phyloP scores from a whole-genome alignment of 2,329 filamentous ascomycete species.

The Neocatenulostroma microsporum region DNA sequence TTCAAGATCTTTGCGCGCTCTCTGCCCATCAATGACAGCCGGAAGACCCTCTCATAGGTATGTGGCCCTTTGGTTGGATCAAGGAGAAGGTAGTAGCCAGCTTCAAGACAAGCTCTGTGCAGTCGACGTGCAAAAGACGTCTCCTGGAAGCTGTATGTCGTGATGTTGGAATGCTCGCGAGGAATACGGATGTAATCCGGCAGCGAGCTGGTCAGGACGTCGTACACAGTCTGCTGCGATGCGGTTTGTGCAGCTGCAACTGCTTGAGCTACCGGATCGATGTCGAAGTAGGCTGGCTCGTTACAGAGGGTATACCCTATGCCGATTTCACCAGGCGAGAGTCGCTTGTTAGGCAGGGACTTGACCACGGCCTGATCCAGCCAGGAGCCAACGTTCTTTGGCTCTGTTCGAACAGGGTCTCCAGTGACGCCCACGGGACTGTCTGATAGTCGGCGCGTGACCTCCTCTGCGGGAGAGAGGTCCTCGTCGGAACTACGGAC shows the following conservation, averaged over 20 bases:
- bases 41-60: slow-evolving; percentile 21
- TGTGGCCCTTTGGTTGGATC: slow-evolving; percentile 35
- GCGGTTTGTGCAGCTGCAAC: too few species aligned
- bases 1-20: slow-evolving; percentile 15
- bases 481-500: slow-evolving; percentile 18
- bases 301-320: slow-evolving; percentile 22
- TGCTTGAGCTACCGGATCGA: slow-evolving; percentile 3
- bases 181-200: slow-evolving; percentile 6
- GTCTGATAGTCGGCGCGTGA: too few species aligned
- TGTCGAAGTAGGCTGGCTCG: slow-evolving; percentile 6
- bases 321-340: slow-evolving; percentile 9
- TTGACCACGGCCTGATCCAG: slow-evolving; percentile 17
- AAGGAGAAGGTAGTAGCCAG: slow-evolving; percentile 51
- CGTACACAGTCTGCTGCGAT: neutral
- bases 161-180: slow-evolving; percentile 27
- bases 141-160: slow-evolving; percentile 56
- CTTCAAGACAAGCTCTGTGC: slow-evolving; percentile 58
- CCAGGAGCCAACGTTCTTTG: slow-evolving; percentile 21
- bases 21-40: slow-evolving; percentile 17
- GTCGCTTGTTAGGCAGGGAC: slow-evolving; percentile 4
- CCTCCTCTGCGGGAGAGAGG: too few species aligned
- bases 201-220: neutral
- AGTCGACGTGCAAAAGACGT: slow-evolving; percentile 62
- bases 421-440: too few species aligned
- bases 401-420: slow-evolving; percentile 6